Base-by-base conservation (phyloP, 331 rosid species). In the Malus hybrid region DNA sequence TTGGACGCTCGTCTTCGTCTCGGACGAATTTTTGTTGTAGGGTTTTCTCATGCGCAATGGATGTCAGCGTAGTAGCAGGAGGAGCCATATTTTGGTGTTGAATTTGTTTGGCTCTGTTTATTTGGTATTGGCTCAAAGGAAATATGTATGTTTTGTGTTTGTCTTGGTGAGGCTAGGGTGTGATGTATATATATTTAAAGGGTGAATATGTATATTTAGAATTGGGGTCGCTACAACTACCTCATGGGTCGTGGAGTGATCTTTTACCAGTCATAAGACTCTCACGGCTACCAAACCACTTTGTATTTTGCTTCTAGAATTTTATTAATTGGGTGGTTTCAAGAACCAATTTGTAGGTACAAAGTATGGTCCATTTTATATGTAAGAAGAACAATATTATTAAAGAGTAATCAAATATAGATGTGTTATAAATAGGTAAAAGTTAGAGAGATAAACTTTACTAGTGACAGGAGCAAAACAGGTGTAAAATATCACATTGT, bases 1-100 rank as follows among this genome's bases (percentile, higher is more conserved):
- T 92, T 0, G 99, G 97, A 3, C 99, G 95, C 80, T 94, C 97
- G 6, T 89, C 93, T 56, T 92, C 92, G 77, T 94, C 96, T 0
- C 99, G 83, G 31, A 94, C 69, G 74, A 92, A 94, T 46, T 86
- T 83, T 0, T 87, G 65, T 15, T 77, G 82, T 0, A 94, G 91
- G 18, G 85, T 81, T 32, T 84, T 90, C 65, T 87, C 84, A 18
- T 69, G 85, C 0, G 91, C 77, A 0, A 94, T 80, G 62, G 83
- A 76, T 0, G 89, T 89, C 18, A 92, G 96, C 14, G 84, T 67
- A 0, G 60, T 39, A 5, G 77, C 10, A 39, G 46, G 46, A 1
- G 79, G 71, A 36, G 79, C 81, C 80, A 80, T 64, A 39, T 36
- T 10, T 52, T 52, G 20, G 20, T 52, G 57, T 52, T 6, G 57